Percentiles rank a stretch among this genome's conserved stretches.
phyloP scores from a whole-genome alignment of 306 rosid genomes.

The Quercus alba region DNA sequence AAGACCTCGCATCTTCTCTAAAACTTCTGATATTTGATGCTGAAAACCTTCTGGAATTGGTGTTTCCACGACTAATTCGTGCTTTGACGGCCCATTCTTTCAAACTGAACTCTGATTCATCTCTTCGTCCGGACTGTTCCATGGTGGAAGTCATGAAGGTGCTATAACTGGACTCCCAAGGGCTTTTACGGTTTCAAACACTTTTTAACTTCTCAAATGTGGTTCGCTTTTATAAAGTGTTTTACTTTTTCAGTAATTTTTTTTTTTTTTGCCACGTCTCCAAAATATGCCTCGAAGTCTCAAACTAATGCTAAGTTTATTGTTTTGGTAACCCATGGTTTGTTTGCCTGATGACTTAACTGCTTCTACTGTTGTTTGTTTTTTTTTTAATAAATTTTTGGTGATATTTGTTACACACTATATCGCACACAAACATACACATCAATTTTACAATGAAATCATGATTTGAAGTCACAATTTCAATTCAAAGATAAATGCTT shows the following conservation, averaged over 20 bases:
- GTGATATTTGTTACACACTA: too few species aligned
- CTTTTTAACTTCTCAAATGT: background rate
- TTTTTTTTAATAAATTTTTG: too few species aligned
- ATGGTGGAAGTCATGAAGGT: constrained; percentile 36
- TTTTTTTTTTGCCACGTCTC: background rate
- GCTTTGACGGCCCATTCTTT: constrained; percentile 66
- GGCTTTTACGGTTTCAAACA: background rate
- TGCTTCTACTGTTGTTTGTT: too few species aligned
- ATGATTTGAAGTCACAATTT: too few species aligned
- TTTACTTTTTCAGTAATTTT: background rate
- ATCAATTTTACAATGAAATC: too few species aligned
- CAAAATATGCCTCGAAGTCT: background rate
- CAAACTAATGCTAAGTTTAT: too few species aligned
- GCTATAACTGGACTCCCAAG: constrained; percentile 1
- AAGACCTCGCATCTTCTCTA: constrained; percentile 78
- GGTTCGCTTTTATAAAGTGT: background rate
- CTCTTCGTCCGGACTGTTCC: constrained; percentile 49
- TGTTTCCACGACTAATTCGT: constrained; percentile 48
- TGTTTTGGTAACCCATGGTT: too few species aligned
- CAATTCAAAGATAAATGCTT: too few species aligned
- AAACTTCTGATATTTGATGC: constrained; percentile 84
- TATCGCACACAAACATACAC: too few species aligned
- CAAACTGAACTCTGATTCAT: constrained; percentile 67
- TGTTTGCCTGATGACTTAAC: too few species aligned
- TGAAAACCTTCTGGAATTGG: constrained; percentile 69